Conservation (phyloP, 225 moss, liverwort and hornwort species). For the Pseudisothecium myosuroides region DNA sequence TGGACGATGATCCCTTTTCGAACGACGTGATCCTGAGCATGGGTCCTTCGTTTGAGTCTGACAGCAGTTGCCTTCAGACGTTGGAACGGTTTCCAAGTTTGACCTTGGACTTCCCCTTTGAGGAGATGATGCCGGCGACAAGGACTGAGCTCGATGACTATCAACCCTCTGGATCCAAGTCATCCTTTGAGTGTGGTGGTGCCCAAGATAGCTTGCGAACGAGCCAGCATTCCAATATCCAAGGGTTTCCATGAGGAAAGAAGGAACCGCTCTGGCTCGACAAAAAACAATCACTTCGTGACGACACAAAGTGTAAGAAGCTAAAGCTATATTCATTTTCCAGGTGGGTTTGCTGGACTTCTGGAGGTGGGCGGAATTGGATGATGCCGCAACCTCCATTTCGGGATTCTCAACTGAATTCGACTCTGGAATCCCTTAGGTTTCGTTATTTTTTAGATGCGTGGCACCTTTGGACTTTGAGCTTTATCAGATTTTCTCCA, state of each 20-base stretch:
- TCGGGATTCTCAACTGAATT: neutral
- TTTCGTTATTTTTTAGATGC: neutral
- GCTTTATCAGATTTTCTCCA: neutral
- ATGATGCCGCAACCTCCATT: neutral
- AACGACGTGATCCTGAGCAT: conserved; percentile 17
- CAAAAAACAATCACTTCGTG: neutral
- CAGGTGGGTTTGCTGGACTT: neutral
- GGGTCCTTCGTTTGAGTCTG: conserved; percentile 14
- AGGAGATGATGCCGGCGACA: conserved; percentile 13
- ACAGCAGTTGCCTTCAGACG: conserved; percentile 4
- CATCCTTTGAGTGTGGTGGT: neutral
- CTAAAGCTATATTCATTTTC: neutral
- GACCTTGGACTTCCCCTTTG: conserved; percentile 20
- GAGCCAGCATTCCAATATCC: neutral
- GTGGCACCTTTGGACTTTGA: neutral
- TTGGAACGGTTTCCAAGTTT: conserved; percentile 35
- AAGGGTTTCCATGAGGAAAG: neutral
- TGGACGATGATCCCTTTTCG: conserved; percentile 9
- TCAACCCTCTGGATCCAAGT: neutral
- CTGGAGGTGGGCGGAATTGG: neutral
- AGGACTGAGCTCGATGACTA: neutral
- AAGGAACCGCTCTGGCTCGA: neutral
- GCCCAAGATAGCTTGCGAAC: neutral
- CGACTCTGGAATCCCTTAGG: neutral
- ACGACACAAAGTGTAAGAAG: neutral